phyloP scores from a whole-genome alignment of 495 filamentous ascomycete species.

The Xylaria sp. region DNA sequence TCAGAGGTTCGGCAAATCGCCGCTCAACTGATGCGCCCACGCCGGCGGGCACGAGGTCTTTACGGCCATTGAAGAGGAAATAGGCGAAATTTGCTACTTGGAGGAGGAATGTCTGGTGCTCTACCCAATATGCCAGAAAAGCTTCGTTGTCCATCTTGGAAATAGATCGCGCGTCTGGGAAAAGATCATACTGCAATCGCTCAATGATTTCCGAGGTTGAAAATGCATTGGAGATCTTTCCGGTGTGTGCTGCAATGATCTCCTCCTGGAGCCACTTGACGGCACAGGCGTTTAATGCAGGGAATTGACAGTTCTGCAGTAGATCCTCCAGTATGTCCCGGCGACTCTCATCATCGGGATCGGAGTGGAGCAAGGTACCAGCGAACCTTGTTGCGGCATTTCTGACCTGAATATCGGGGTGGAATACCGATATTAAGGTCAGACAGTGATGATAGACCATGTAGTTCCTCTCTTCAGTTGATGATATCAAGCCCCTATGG shows the following conservation, averaged over 20 bases:
- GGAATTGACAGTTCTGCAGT: constrained; percentile 79
- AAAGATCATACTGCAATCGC: constrained; percentile 52
- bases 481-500: constrained; percentile 41
- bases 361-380: constrained; percentile 72
- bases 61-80: constrained; percentile 56
- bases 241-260: constrained; percentile 59
- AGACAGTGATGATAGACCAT: constrained; percentile 67
- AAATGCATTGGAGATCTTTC: constrained; percentile 60
- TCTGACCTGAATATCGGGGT: constrained; percentile 68
- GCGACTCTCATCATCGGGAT: constrained; percentile 73
- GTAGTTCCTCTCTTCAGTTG: constrained; percentile 45
- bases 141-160: constrained; percentile 35
- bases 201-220: constrained; percentile 58
- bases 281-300: constrained; percentile 79
- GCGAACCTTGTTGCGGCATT: constrained; percentile 79
- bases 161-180: constrained; percentile 46
- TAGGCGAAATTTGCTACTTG: constrained; percentile 59
- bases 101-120: constrained; percentile 51
- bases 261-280: constrained; percentile 90
- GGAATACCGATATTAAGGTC: constrained; percentile 70
- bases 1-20: constrained; percentile 61
- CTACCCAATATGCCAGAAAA: constrained; percentile 44
- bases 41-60: constrained; percentile 46
- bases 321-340: constrained; percentile 81
- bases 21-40: constrained; percentile 56